A percentile compares a stretch with the other conserved stretches of the same genome.
These are phyloP conservation scores for sorghum (Sorghum bicolor) DNA, from an alignment of 176 grass and related monocot species.

Conservation along the genomic window DNA sequence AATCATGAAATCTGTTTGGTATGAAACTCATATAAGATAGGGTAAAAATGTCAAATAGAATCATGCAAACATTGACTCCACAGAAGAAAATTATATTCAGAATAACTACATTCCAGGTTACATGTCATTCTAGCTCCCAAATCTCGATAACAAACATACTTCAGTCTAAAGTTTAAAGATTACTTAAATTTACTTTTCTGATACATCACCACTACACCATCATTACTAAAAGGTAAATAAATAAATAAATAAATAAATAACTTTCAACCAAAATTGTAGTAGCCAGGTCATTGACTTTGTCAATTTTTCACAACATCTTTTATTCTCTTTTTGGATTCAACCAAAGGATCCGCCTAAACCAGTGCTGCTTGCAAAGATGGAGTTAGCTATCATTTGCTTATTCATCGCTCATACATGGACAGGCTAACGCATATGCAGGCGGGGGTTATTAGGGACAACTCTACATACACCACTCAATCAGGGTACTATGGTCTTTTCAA, in stretches of 20 bases:
- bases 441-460: neutral
- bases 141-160: neutral
- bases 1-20: neutral
- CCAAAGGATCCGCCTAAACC: neutral
- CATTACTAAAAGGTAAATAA: neutral
- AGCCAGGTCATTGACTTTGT: neutral
- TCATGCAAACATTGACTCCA: conserved; percentile 1
- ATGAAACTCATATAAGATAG: neutral
- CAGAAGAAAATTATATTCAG: neutral
- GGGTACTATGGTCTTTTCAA: neutral
- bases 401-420: neutral
- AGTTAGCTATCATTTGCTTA: neutral
- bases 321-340: neutral
- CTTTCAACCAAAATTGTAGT: neutral
- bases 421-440: neutral
- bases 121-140: neutral
- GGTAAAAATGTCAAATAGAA: neutral
- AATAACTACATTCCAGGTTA: neutral
- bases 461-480: neutral
- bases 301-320: neutral
- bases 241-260: neutral
- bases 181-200: neutral
- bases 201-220: neutral
- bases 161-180: neutral
- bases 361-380: neutral